Conservation (phyloP, 257 asterid species). For the Solanum neorickii region DNA sequence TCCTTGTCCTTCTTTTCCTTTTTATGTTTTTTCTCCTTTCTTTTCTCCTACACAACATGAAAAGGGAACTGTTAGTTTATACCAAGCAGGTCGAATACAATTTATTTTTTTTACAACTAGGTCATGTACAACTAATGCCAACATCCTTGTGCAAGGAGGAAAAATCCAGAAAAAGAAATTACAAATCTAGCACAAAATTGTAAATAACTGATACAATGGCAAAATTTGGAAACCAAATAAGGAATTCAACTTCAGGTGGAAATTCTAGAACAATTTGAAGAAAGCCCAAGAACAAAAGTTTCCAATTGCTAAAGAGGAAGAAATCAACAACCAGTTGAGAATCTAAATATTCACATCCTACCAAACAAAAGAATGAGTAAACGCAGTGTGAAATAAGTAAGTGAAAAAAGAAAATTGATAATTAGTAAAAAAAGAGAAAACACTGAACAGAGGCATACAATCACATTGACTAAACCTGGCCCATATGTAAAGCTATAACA, state of each 20-base stretch:
- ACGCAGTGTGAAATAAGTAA: background rate
- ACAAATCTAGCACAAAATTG: background rate
- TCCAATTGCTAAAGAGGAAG: background rate
- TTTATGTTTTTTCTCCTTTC: conserved; percentile 51
- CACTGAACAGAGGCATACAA: background rate
- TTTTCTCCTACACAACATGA: conserved; percentile 42
- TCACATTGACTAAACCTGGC: background rate
- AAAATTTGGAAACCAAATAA: background rate
- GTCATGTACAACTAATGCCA: background rate
- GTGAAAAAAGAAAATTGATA: background rate
- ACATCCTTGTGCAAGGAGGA: background rate
- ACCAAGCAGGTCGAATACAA: background rate
- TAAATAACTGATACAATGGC: background rate
- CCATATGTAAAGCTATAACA: background rate
- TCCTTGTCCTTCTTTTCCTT: conserved; percentile 64
- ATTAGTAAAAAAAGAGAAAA: background rate
- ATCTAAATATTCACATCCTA: background rate
- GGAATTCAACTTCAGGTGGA: background rate
- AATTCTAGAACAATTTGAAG: background rate
- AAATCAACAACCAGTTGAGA: background rate
- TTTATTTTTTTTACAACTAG: background rate
- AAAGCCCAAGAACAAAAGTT: background rate
- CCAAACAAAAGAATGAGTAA: background rate
- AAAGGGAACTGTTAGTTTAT: background rate
- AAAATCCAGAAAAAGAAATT: background rate